Conservation (phyloP, 106 monocot genomes). For the Ottelia alismoides region DNA sequence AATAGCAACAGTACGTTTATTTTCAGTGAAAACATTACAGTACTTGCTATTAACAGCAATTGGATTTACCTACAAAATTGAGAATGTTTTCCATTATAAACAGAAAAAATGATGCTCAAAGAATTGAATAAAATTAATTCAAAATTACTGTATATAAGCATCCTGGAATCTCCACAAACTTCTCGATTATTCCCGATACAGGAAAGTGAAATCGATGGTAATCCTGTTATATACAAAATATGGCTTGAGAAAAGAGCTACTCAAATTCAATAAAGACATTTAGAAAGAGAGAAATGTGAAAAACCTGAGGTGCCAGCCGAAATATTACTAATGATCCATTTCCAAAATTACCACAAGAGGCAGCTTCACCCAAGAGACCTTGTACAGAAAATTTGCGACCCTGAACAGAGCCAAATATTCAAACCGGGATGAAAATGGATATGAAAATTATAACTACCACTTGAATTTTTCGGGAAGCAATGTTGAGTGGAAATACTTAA, state of each 20-base stretch:
- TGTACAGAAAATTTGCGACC: conserved; percentile 24
- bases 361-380: conserved; percentile 14
- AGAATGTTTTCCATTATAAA: not conserved
- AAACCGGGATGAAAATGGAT: no score
- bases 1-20: conserved; percentile 18
- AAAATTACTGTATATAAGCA: conserved; percentile 17
- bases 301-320: conserved; percentile 22
- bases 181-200: conserved; percentile 16
- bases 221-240: no score
- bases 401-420: no score
- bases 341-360: conserved; percentile 2
- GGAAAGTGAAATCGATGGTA: conserved; percentile 31
- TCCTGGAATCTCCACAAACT: conserved; percentile 25
- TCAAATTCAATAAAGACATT: no score
- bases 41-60: conserved; percentile 30
- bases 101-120: not conserved
- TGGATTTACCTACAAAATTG: conserved; percentile 18
- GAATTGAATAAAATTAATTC: not conserved
- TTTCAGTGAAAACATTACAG: conserved; percentile 30
- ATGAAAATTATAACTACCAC: no score
- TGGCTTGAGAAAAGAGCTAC: no score
- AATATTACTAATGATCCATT: conserved; percentile 26
- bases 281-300: no score
- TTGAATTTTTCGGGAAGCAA: no score
- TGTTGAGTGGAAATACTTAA: no score